Evolutionary conservation across 441 rosid species (phyloP).

Genomic region (Viola pubescens): DNA sequence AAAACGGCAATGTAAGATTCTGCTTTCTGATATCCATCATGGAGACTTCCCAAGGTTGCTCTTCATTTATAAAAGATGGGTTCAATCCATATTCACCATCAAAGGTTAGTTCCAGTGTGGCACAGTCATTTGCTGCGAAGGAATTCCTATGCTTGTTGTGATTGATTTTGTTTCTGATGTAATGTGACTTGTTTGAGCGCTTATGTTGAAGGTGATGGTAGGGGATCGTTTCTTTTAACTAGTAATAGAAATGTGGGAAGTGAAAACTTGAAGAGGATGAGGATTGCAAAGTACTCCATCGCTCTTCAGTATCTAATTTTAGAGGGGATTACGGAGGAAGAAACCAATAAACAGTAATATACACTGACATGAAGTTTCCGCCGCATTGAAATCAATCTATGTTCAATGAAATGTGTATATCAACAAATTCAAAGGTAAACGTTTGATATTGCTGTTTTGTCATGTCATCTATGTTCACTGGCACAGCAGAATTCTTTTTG

Average conservation of each 20-base stretch:
- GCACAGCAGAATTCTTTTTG: too few relatives aligned
- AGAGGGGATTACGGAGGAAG: slow-evolving; percentile 38
- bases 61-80: slow-evolving; percentile 77
- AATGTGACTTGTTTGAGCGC: not conserved
- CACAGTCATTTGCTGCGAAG: not conserved
- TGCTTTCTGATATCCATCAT: slow-evolving; percentile 60
- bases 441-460: too few relatives aligned
- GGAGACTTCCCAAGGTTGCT: slow-evolving; percentile 67
- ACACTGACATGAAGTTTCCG: too few relatives aligned
- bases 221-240: slow-evolving; percentile 54
- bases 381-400: too few relatives aligned
- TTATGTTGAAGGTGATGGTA: slow-evolving; percentile 46
- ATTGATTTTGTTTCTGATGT: not conserved
- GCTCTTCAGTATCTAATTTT: slow-evolving; percentile 37
- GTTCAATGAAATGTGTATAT: not conserved
- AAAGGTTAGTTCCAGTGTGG: slow-evolving; percentile 36
- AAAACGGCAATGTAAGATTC: slow-evolving; percentile 41
- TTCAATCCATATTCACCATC: slow-evolving; percentile 42
- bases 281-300: slow-evolving; percentile 46
- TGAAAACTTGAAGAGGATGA: slow-evolving; percentile 15
- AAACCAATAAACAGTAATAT: slow-evolving; percentile 2
- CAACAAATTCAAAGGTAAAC: not conserved
- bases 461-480: too few relatives aligned
- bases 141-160: not conserved
- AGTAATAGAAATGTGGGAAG: slow-evolving; percentile 21